Evolutionary conservation across 108 stramenopile genomes (phyloP).

Genomic region (Seminavis robusta): DNA sequence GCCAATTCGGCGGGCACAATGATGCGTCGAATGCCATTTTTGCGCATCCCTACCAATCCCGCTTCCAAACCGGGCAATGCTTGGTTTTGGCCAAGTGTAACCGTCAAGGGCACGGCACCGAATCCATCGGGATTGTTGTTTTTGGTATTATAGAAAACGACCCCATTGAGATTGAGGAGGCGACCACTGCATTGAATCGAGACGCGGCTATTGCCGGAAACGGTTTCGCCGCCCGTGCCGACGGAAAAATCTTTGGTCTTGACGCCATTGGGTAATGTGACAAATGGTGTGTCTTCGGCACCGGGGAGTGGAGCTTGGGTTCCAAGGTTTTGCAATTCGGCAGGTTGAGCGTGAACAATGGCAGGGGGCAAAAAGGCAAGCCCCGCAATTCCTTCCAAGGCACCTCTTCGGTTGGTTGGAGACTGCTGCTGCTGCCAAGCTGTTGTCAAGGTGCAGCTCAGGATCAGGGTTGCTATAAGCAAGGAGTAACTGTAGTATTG

Average conservation of each 20-base stretch:
- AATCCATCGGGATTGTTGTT: conserved; percentile 69
- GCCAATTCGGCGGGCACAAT: conserved; percentile 58
- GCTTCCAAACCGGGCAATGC: conserved; percentile 59
- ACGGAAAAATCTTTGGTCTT: conserved; percentile 59
- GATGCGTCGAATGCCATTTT: conserved; percentile 46
- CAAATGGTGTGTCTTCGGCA: conserved; percentile 39
- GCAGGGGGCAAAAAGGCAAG: too few species aligned
- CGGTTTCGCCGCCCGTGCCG: conserved; percentile 29
- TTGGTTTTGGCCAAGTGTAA: conserved; percentile 46
- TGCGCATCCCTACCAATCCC: conserved; percentile 58
- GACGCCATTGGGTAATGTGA: conserved; percentile 48
- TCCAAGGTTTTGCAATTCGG: conserved; percentile 45
- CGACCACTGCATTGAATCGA: conserved; percentile 52
- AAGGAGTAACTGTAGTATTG: too few species aligned
- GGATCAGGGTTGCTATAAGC: too few species aligned
- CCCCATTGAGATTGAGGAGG: conserved; percentile 66
- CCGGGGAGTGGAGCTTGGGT: conserved; percentile 48
- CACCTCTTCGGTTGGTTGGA: too few species aligned
- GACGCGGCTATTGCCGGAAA: conserved; percentile 23
- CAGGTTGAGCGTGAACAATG: conserved; percentile 3
- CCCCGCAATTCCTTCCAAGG: too few species aligned
- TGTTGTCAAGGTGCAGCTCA: too few species aligned
- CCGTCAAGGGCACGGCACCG: conserved; percentile 52
- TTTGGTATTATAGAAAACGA: conserved; percentile 72
- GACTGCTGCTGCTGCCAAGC: too few species aligned